Conservation (phyloP, 441 rosid species). For the Adansonia grandidieri region DNA sequence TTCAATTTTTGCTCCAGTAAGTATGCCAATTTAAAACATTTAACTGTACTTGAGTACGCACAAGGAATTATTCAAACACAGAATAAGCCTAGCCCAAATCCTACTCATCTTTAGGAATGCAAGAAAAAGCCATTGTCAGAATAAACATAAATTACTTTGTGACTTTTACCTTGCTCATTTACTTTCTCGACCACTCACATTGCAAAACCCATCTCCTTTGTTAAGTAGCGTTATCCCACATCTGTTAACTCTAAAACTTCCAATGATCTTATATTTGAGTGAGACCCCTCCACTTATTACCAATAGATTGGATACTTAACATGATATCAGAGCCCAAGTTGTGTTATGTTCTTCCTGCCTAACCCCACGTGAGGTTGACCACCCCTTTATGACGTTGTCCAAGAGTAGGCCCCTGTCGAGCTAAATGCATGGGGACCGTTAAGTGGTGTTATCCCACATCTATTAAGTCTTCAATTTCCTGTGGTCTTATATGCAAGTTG, state of each 20-base stretch:
- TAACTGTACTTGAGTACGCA: neutral
- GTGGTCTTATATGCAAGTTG: neutral
- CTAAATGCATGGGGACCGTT: neutral
- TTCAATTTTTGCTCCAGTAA: neutral
- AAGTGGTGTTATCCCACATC: neutral
- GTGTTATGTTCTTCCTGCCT: neutral
- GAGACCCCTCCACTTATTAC: neutral
- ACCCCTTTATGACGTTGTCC: neutral
- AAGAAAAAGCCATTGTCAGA: neutral
- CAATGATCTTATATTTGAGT: neutral
- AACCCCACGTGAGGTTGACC: neutral
- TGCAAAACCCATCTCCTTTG: neutral
- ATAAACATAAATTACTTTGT: slow-evolving; percentile 3
- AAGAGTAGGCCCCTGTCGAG: neutral
- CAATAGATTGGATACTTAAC: neutral
- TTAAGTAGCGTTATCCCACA: neutral
- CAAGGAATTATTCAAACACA: neutral
- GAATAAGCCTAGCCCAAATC: neutral
- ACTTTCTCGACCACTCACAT: neutral
- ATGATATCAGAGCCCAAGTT: neutral
- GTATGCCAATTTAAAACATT: slow-evolving; percentile 8
- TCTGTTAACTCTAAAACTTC: neutral
- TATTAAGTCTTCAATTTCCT: neutral
- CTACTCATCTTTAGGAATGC: neutral
- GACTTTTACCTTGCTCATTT: neutral